phyloP scores from a whole-genome alignment of 2,329 filamentous ascomycete genomes.

The Cladosporium sp. region DNA sequence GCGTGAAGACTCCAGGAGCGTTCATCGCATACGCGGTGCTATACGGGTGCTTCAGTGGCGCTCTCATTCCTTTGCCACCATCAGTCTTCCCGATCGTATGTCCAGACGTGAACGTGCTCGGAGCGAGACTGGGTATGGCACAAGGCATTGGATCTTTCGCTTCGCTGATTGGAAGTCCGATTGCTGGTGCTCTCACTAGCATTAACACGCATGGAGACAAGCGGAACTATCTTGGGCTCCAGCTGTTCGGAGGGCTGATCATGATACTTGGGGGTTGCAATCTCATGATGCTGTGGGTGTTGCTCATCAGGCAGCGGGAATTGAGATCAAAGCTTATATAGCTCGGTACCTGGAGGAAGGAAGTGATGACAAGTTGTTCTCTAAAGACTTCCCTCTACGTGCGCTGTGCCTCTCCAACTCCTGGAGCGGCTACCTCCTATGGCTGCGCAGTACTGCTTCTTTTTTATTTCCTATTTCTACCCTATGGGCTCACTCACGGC shows the following conservation, averaged over 20 bases:
- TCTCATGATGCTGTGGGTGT: slow-evolving; percentile 29
- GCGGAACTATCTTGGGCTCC: slow-evolving; percentile 31
- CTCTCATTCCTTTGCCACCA: slow-evolving; percentile 49
- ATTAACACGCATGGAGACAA: slow-evolving; percentile 14
- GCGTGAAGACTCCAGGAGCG: slow-evolving; percentile 42
- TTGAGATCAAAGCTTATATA: slow-evolving; percentile 26
- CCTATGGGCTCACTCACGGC: not conserved
- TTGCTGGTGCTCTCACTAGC: slow-evolving; percentile 45
- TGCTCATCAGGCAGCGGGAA: slow-evolving; percentile 29
- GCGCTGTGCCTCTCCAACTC: not conserved
- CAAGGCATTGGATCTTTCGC: slow-evolving; percentile 47
- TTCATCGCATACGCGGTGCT: slow-evolving; percentile 47
- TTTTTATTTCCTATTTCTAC: not conserved
- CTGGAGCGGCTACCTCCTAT: no score
- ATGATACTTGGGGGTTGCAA: slow-evolving; percentile 31
- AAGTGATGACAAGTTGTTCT: not conserved
- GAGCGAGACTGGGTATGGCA: slow-evolving; percentile 50
- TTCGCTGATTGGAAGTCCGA: slow-evolving; percentile 47
- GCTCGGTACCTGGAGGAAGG: not conserved
- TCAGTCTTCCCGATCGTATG: slow-evolving; percentile 46
- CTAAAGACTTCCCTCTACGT: not conserved
- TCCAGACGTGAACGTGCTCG: slow-evolving; percentile 47
- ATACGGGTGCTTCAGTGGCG: slow-evolving; percentile 48
- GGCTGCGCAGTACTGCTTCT: not conserved
- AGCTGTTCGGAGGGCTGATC: slow-evolving; percentile 33